Conservation (phyloP, 148 eudicot genomes). For the Rhododendron mucronatum region DNA sequence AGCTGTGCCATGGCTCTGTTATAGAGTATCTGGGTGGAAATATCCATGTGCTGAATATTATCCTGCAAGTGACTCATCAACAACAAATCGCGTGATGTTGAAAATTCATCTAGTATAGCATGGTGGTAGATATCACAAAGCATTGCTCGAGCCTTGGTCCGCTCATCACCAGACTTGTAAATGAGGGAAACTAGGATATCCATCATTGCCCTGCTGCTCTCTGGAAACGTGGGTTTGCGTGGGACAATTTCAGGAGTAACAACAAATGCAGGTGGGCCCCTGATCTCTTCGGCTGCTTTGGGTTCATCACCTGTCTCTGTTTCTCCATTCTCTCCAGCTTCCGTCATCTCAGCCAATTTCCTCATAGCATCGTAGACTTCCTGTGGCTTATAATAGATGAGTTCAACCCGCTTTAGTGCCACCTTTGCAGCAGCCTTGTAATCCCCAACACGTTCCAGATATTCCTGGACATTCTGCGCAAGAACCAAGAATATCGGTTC, state of each 20-base stretch:
- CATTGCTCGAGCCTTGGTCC: constrained; percentile 95
- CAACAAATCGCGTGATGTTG: constrained; percentile 71
- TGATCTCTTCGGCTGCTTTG: constrained; percentile 36
- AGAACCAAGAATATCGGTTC: constrained; percentile 68
- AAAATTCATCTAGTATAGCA: constrained; percentile 75
- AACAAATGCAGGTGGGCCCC: constrained; percentile 66
- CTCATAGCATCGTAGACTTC: constrained; percentile 87
- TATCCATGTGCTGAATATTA: constrained; percentile 72
- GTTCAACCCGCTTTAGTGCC: constrained; percentile 68
- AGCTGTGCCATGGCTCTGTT: constrained; percentile 94
- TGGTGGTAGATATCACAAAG: constrained; percentile 91
- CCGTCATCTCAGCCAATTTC: constrained; percentile 61
- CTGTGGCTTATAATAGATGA: constrained; percentile 73
- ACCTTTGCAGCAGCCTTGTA: constrained; percentile 68
- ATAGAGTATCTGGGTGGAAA: constrained; percentile 81
- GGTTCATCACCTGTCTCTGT: constrained; percentile 32
- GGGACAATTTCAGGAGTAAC: constrained; percentile 65
- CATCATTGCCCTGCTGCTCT: constrained; percentile 73
- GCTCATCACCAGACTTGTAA: constrained; percentile 79
- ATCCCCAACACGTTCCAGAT: constrained; percentile 54
- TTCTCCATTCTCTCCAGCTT: constrained; percentile 33
- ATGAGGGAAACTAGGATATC: constrained; percentile 78
- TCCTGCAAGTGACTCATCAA: constrained; percentile 96
- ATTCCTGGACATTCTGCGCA: constrained; percentile 76
- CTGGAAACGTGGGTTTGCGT: constrained; percentile 69